A percentile compares a stretch with the other conserved stretches of the same genome.
phyloP scores from a whole-genome alignment of 192 early-diverging fungal species.

The Coemansia umbellata region DNA sequence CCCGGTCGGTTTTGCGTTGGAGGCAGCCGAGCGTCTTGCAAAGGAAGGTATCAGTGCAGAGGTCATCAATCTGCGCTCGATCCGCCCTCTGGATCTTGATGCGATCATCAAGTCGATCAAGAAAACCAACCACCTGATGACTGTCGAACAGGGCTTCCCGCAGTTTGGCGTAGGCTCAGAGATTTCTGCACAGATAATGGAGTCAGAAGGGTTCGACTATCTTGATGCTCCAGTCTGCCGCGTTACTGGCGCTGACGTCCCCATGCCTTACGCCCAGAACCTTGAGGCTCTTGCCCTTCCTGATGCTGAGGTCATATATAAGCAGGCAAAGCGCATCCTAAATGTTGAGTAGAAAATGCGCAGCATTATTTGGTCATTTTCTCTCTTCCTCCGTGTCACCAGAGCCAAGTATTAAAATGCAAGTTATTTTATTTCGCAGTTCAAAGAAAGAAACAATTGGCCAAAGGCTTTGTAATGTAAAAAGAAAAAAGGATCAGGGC shows the following conservation, averaged over 20 bases:
- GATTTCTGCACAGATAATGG: slow-evolving; percentile 95
- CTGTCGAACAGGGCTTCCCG: slow-evolving; percentile 95
- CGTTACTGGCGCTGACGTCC: slow-evolving; percentile 94
- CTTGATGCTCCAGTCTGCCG: slow-evolving; percentile 92
- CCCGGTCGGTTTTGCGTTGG: slow-evolving; percentile 77
- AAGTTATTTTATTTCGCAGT: too few relatives aligned
- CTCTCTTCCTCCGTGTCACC: too few relatives aligned
- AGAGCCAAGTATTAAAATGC: too few relatives aligned
- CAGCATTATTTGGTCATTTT: too few relatives aligned
- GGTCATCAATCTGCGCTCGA: slow-evolving; percentile 97
- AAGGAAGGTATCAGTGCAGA: slow-evolving; percentile 78
- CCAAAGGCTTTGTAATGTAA: too few relatives aligned
- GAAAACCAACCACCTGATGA: slow-evolving; percentile 96
- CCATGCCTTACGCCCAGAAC: slow-evolving; percentile 95
- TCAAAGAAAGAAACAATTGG: too few relatives aligned
- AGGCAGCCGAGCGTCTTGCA: slow-evolving; percentile 81
- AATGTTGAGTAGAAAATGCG: slow-evolving; percentile 45
- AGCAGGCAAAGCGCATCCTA: slow-evolving; percentile 66
- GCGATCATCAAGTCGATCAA: slow-evolving; percentile 91
- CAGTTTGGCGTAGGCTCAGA: slow-evolving; percentile 92
- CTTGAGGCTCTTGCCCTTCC: slow-evolving; percentile 89
- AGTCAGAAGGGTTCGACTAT: slow-evolving; percentile 93
- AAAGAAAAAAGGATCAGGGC: too few relatives aligned
- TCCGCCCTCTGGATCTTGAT: slow-evolving; percentile 90
- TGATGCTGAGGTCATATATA: slow-evolving; percentile 74